These are phyloP conservation scores for Clarireedia paspali DNA, from an alignment of 2,329 filamentous ascomycete species.

Conservation along the genomic window DNA sequence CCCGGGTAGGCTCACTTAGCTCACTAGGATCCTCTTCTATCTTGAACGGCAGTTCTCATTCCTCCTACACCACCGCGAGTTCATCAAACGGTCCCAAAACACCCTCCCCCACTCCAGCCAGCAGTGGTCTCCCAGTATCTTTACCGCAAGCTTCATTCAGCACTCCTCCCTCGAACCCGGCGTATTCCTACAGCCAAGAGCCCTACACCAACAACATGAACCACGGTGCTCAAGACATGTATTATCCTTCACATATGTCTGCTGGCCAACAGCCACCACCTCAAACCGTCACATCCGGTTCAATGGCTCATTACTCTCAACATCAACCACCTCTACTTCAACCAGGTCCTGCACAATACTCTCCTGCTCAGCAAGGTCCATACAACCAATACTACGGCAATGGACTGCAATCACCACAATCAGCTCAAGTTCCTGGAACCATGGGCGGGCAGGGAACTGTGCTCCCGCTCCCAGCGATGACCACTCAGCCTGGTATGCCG, in stretches of 20 bases:
- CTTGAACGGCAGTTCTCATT: slow-evolving; percentile 45
- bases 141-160: slow-evolving; percentile 30
- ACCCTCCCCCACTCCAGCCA: slow-evolving; percentile 60
- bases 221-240: slow-evolving; percentile 73
- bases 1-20: slow-evolving; percentile 62
- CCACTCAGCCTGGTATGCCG: slow-evolving; percentile 41
- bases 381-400: slow-evolving; percentile 69
- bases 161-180: slow-evolving; percentile 31
- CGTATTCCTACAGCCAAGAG: slow-evolving; percentile 34
- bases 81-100: slow-evolving; percentile 63
- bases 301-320: slow-evolving; percentile 70
- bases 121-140: slow-evolving; percentile 36
- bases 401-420: slow-evolving; percentile 73
- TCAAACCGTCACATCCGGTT: slow-evolving; percentile 67
- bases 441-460: slow-evolving; percentile 61
- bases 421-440: slow-evolving; percentile 58
- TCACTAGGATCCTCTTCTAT: slow-evolving; percentile 53
- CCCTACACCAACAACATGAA: slow-evolving; percentile 61
- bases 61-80: slow-evolving; percentile 44
- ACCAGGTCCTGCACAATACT: slow-evolving; percentile 62
- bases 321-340: slow-evolving; percentile 67
- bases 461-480: slow-evolving; percentile 55
- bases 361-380: slow-evolving; percentile 39
- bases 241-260: slow-evolving; percentile 75
- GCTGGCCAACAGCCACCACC: slow-evolving; percentile 66